Percentiles rank a stretch among this genome's conserved stretches.
These are phyloP conservation scores for Rhizopogon parksii DNA, from an alignment of 1,284 basidiomycete species.

Conservation along the genomic window DNA sequence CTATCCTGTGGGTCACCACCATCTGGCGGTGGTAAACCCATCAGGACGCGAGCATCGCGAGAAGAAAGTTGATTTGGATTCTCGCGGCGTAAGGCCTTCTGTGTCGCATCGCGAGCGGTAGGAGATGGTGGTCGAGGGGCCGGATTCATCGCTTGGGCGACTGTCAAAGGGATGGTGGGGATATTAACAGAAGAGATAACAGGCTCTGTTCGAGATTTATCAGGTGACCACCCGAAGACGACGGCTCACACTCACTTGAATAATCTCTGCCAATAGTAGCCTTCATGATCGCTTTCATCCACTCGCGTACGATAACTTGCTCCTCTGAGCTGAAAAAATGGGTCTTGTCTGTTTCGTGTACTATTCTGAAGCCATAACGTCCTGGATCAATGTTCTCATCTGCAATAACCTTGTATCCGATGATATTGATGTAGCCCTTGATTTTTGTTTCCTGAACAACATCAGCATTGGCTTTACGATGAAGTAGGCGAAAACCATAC, in stretches of 20 bases:
- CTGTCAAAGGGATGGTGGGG: constrained; percentile 89
- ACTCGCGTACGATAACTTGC: constrained; percentile 77
- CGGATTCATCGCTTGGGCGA: constrained; percentile 95
- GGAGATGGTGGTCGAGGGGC: constrained; percentile 94
- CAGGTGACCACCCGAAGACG: constrained; percentile 4
- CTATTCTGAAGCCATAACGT: constrained; percentile 91
- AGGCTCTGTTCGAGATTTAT: constrained; percentile 49
- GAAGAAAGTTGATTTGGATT: constrained; percentile 88
- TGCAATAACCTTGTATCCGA: constrained; percentile 89
- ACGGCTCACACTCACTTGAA: constrained; percentile 50
- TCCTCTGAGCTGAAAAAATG: constrained; percentile 93
- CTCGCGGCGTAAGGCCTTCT: constrained; percentile 80
- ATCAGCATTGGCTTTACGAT: neutral
- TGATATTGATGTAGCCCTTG: constrained; percentile 91
- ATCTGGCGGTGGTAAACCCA: constrained; percentile 47
- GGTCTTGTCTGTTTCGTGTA: constrained; percentile 83
- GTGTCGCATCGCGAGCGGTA: constrained; percentile 78
- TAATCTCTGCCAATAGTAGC: constrained; percentile 94
- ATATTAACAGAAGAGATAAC: constrained; percentile 97
- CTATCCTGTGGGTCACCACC: constrained; percentile 30
- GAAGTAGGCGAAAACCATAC: constrained; percentile 32
- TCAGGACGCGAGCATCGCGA: constrained; percentile 76
- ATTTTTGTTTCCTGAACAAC: constrained; percentile 75
- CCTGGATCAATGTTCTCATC: constrained; percentile 92
- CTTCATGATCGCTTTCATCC: constrained; percentile 99